Evolutionary conservation across 176 grass and related monocot genomes (phyloP).

Genomic region (Hyparrhenia diplandra): DNA sequence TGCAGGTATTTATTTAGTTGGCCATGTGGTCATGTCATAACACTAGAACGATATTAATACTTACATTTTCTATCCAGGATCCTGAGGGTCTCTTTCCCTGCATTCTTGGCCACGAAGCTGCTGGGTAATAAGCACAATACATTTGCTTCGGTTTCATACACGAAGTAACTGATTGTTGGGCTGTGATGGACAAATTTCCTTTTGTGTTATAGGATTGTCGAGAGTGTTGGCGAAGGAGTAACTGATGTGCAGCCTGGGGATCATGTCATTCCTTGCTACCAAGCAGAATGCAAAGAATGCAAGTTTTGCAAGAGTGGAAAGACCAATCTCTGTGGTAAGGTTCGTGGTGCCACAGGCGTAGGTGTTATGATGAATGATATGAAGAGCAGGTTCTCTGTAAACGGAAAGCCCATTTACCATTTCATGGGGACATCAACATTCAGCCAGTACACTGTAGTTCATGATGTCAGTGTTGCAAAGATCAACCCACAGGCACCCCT

Average conservation of each 20-base stretch:
- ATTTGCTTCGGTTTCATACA: background rate
- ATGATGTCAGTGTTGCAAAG: slow-evolving; percentile 98
- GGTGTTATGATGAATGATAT: slow-evolving; percentile 93
- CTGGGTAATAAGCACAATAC: slow-evolving; percentile 61
- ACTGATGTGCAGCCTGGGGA: slow-evolving; percentile 88
- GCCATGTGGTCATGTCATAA: background rate
- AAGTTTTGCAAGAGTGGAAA: slow-evolving; percentile 96
- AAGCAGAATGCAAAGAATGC: slow-evolving; percentile 89
- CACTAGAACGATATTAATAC: background rate
- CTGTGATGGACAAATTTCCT: background rate
- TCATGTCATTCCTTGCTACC: slow-evolving; percentile 98
- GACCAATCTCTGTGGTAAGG: slow-evolving; percentile 95
- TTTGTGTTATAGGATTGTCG: slow-evolving; percentile 55
- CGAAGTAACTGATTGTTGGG: background rate
- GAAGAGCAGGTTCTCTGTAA: slow-evolving; percentile 80
- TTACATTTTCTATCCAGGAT: slow-evolving; percentile 54
- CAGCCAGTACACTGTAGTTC: slow-evolving; percentile 97
- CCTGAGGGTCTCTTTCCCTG: slow-evolving; percentile 97
- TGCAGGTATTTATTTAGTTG: background rate
- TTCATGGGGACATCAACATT: slow-evolving; percentile 99
- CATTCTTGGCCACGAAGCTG: slow-evolving; percentile 97
- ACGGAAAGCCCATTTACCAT: slow-evolving; percentile 89
- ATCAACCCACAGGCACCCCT: slow-evolving; percentile 80
- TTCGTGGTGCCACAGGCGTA: slow-evolving; percentile 73
- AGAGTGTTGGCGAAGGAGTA: slow-evolving; percentile 96